Evolutionary conservation across 164 flowering plant species (phyloP), one percentile per base, ranked within the genome.

Genomic region (Amborella trichopoda): DNA sequence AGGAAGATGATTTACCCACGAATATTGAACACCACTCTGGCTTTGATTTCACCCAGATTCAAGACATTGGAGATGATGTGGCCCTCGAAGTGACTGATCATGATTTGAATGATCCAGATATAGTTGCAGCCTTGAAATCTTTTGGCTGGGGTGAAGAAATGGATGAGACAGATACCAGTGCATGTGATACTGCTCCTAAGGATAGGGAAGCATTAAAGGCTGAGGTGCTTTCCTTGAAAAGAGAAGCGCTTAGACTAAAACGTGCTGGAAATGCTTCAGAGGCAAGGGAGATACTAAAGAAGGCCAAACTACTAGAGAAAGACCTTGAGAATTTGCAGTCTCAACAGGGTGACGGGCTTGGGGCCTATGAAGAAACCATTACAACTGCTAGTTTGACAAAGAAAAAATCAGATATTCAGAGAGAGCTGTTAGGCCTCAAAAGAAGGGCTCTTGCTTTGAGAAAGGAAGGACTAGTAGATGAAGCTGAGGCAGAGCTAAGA

Each of bases 71-170:
- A 44, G 72, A 71, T 68, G 78, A 73, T 66, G 63, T 59, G 48
- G 63, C 67, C 45, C 66, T 82, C 63, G 97, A 86, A 12, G 89
- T 81, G 40, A 81, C 89, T 9, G 90, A 83, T 40, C 83, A 72
- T 46, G 98, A 91, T 62, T 52, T 87, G 75, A 58, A 73, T 56
- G 94, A 91, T 39, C 96, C 98, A 18, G 96, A 80, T 42, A 72
- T 91, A 4, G 65, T 68, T 45, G 68, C 70, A 53, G 72, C 93
- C 33, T 63, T 91, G 39, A 50, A 66, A 54, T 76, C 89, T 28
- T 58, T 87, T 43, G 98, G 98, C 38, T 91, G 98, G 98, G 34
- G 59, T 21, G 95, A 83, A 40, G 87, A 81, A 24, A 45, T 69
- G 44, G 58, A 48, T 54, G 28, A 44, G 23, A 47, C 45, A 18